A percentile compares a stretch with the other conserved stretches of the same genome.
Conservation (phyloP, 768 basidiomycete genomes). For the Solioccasus polychromus region DNA sequence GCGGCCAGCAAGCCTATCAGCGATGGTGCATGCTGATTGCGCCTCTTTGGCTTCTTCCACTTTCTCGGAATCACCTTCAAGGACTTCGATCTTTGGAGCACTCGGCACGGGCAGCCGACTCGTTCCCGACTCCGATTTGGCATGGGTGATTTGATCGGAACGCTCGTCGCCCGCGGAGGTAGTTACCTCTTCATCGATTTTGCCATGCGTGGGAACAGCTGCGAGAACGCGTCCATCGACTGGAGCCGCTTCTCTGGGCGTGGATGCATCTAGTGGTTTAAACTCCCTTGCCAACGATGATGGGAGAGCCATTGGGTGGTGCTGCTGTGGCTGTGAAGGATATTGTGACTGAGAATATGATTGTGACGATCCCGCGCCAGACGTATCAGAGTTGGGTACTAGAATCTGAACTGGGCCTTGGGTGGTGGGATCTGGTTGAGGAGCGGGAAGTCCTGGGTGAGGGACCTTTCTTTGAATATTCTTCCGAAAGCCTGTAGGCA, state of each 20-base stretch:
- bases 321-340: constrained; percentile 31
- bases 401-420: constrained; percentile 43
- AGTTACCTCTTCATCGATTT: background rate
- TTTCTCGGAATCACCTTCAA: constrained; percentile 10
- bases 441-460: constrained; percentile 36
- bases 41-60: constrained; percentile 13
- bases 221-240: background rate
- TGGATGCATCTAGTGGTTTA: constrained; percentile 19
- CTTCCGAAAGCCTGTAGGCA: constrained; percentile 16
- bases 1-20: background rate
- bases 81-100: constrained; percentile 6
- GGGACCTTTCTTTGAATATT: constrained; percentile 45
- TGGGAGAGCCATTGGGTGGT: constrained; percentile 17
- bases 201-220: constrained; percentile 1
- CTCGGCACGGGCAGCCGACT: constrained; percentile 1
- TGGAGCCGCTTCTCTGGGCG: constrained; percentile 7
- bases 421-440: constrained; percentile 28
- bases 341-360: constrained; percentile 28
- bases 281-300: constrained; percentile 23
- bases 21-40: background rate
- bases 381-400: constrained; percentile 57
- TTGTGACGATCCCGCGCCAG: constrained; percentile 36
- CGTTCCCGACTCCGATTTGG: background rate
- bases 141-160: background rate
- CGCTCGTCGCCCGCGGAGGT: background rate